A percentile compares a stretch with the other conserved stretches of the same genome.
Conservation (phyloP, 2,329 filamentous ascomycete genomes). For the Beauveria australis region DNA sequence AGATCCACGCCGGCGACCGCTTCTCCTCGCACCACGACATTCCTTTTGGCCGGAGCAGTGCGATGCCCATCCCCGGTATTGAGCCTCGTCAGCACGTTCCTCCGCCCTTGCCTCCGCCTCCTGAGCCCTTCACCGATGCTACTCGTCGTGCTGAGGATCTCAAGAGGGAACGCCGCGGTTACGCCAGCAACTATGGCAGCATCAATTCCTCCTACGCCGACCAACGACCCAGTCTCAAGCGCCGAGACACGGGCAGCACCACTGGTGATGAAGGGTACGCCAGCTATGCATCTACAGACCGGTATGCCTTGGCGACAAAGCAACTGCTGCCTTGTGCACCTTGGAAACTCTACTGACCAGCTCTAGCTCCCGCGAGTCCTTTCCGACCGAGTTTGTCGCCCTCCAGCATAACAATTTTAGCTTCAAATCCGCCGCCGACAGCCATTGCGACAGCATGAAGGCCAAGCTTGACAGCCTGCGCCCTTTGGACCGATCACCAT, state of each 20-base stretch:
- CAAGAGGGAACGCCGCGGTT: constrained; percentile 21
- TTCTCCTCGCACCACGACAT: constrained; percentile 25
- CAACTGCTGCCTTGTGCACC: constrained; percentile 13
- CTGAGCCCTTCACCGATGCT: constrained; percentile 27
- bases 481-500: constrained; percentile 37
- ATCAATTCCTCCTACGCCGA: constrained; percentile 27
- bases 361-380: constrained; percentile 33
- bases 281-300: constrained; percentile 33
- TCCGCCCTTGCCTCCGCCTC: constrained; percentile 40
- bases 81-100: constrained; percentile 27
- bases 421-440: constrained; percentile 36
- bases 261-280: constrained; percentile 35
- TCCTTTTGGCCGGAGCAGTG: constrained; percentile 25
- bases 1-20: constrained; percentile 22
- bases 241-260: constrained; percentile 21
- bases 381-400: constrained; percentile 34
- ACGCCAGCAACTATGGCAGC: constrained; percentile 32
- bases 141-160: constrained; percentile 23
- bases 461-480: constrained; percentile 46
- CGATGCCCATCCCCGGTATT: constrained; percentile 36
- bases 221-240: constrained; percentile 26
- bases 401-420: constrained; percentile 42
- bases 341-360: constrained; percentile 2
- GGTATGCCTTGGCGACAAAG: constrained; percentile 18
- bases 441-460: constrained; percentile 43